Base-by-base conservation (phyloP, 768 basidiomycete species). In the Tylopilus vinaceipallidus region DNA sequence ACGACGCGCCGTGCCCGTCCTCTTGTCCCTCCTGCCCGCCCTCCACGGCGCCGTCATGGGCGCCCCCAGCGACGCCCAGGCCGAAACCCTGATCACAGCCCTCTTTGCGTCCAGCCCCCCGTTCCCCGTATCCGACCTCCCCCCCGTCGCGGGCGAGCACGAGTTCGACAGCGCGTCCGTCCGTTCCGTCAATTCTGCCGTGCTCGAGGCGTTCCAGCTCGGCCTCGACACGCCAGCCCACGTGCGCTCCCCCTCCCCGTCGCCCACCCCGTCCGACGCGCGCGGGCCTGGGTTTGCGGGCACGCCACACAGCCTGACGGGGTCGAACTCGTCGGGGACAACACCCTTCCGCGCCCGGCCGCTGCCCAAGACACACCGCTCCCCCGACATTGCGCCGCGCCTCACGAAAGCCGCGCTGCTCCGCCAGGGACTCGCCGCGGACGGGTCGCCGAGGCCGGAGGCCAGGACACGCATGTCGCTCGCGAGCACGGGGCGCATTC, bases 61-160 rank as follows among this genome's bases (percentile, higher is more conserved):
- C 36, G 84, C 88, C 12, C 72, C 81, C 4, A 84, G 85, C 65
- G 65, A 62, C 1, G 73, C 81, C 26, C 79, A 74, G n/a, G 91
- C 91, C 11, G 90, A 92, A 67, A 73, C 85, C 4, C 85, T 91
- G 59, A 91, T 93, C 46, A 73, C 78, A 5, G 76, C 86, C 35
- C 77, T 93, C 50, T 93, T 93, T 59, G 86, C 76, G 4, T 91
- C 87, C 9, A 91, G 89, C 1, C 91, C 91, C 4, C 88, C 88
- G 1, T 91, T 91, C 71, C 84, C 83, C 3, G 73, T 80, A 5
- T 66, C 76, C 3, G 86, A 88, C 29, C 77, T 90, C 11, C 84
- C 85, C 1, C 62, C 74, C 3, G 71, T 68, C 62, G 64, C 58
- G 22, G 58, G 53, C 62, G 65, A 64, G 30, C 68, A 70, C 22